Evolutionary conservation across 225 moss, liverwort and hornwort species (phyloP).

Genomic region (Climacium dendroides): DNA sequence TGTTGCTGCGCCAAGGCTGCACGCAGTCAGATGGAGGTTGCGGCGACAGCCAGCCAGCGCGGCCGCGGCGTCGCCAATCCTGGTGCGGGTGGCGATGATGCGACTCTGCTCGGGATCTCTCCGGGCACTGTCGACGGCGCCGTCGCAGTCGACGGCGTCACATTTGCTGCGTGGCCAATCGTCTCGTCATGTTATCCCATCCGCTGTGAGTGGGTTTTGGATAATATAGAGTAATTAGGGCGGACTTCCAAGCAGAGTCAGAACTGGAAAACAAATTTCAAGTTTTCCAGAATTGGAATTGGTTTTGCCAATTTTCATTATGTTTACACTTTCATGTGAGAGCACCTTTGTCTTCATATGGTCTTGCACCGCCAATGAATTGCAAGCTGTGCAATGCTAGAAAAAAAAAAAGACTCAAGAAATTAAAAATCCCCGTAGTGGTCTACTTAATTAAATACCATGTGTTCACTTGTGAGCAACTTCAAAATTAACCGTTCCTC

Average conservation of each 20-base stretch:
- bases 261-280: background rate
- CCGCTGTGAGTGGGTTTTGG: background rate
- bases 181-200: background rate
- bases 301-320: accelerated
- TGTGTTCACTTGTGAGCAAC: background rate
- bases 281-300: background rate
- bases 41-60: background rate
- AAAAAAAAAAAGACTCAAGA: accelerated
- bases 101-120: background rate
- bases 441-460: background rate
- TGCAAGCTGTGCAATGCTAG: accelerated
- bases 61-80: background rate
- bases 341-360: accelerated
- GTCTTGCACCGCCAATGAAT: background rate
- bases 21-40: background rate
- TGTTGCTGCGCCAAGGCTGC: background rate
- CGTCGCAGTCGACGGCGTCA: background rate
- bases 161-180: background rate
- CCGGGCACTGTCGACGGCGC: background rate
- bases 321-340: background rate
- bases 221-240: background rate
- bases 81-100: background rate
- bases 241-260: background rate
- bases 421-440: accelerated
- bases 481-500: too few relatives aligned